phyloP scores from a whole-genome alignment of 305 asterid genomes.

The Solanum hybrid region DNA sequence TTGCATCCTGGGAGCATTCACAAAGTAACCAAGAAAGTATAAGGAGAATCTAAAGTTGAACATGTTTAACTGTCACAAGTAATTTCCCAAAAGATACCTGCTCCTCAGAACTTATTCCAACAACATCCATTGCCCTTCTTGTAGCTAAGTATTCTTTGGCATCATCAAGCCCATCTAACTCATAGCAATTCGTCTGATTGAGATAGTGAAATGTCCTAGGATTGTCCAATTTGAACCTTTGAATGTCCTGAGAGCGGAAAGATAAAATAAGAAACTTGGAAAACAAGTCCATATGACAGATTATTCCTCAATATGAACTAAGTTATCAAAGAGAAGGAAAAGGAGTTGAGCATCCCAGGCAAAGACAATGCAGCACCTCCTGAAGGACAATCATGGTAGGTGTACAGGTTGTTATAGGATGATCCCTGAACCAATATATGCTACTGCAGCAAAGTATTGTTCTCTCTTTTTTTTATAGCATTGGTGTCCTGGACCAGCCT shows the following conservation, averaged over 20 bases:
- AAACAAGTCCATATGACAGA: not conserved
- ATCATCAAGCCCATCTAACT: constrained; percentile 80
- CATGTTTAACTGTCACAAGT: not conserved
- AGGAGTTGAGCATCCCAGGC: not conserved
- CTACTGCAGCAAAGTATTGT: not conserved
- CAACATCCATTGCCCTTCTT: constrained; percentile 96
- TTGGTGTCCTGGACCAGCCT: not conserved
- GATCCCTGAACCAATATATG: not conserved
- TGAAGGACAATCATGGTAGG: not conserved
- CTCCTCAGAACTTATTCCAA: constrained; percentile 81
- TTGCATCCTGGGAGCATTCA: constrained; percentile 59
- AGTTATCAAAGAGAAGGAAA: not conserved
- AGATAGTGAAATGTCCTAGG: constrained; percentile 89
- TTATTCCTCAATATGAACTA: not conserved
- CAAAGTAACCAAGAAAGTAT: constrained; percentile 1
- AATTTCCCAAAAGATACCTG: constrained; percentile 44
- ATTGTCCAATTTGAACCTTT: constrained; percentile 70
- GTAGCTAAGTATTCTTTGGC: constrained; percentile 73
- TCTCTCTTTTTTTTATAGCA: not conserved
- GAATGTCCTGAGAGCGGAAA: constrained; percentile 41
- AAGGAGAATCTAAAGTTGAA: not conserved
- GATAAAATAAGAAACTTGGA: not conserved
- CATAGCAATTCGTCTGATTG: constrained; percentile 79
- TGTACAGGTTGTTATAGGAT: not conserved
- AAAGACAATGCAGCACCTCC: not conserved